Percentiles rank a stretch among this genome's conserved stretches.
Conservation (phyloP, 2,329 filamentous ascomycete species). For the Phialophora macrospora region DNA sequence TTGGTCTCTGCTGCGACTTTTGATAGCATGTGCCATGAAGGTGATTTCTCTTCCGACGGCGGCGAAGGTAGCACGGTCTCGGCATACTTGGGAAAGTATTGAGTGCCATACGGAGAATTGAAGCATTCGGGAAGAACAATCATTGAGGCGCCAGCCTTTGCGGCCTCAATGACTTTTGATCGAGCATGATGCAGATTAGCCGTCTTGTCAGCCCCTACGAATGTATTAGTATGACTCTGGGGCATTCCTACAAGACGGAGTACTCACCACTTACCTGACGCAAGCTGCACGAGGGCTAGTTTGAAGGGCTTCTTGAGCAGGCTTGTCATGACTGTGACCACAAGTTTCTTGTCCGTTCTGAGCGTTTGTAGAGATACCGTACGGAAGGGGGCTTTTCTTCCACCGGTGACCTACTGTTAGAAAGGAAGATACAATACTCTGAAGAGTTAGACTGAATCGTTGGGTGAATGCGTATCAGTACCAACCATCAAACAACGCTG, state of each 20-base stretch:
- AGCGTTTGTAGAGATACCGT: background rate
- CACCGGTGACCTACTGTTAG: background rate
- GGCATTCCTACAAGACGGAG: slow-evolving; percentile 1
- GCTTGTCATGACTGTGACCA: slow-evolving; percentile 51
- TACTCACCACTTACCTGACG: slow-evolving; percentile 60
- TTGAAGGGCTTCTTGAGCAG: slow-evolving; percentile 77
- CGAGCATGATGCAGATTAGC: slow-evolving; percentile 82
- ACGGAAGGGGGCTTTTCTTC: background rate
- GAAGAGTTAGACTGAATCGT: background rate
- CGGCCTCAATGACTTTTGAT: slow-evolving; percentile 80
- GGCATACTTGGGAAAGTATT: slow-evolving; percentile 89
- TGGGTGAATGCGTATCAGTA: background rate
- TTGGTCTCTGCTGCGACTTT: slow-evolving; percentile 77
- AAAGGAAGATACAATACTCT: background rate
- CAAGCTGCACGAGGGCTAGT: slow-evolving; percentile 80
- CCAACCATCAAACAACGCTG: background rate
- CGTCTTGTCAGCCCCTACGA: slow-evolving; percentile 74
- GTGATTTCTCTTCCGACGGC: slow-evolving; percentile 70
- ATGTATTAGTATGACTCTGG: slow-evolving; percentile 28
- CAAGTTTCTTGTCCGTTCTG: background rate
- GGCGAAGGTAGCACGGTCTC: slow-evolving; percentile 83
- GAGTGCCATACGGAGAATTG: slow-evolving; percentile 93
- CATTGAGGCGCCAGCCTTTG: slow-evolving; percentile 75
- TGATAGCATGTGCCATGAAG: slow-evolving; percentile 83
- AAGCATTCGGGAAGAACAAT: slow-evolving; percentile 98